Evolutionary conservation across 2,329 filamentous ascomycete genomes (phyloP), one percentile per base, ranked within the genome.

Genomic region (Tricladium varicosporioides): DNA sequence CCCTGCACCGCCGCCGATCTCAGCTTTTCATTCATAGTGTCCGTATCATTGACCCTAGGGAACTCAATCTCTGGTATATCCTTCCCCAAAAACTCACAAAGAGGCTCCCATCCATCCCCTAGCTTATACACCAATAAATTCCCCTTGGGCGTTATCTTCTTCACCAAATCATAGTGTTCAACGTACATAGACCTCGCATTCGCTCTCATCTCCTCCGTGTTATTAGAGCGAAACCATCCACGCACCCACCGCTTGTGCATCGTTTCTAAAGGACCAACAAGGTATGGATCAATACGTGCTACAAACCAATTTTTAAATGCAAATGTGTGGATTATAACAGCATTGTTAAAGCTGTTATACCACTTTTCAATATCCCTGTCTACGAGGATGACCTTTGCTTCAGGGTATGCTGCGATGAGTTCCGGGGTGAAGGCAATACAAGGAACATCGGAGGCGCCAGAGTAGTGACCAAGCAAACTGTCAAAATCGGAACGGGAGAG

Each of bases 401-500:
- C 55, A 10, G 46, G 55, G 18, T 54, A 57, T 1, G 40, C 55
- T 9, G 43, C 31, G 13, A 55, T 40, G 10, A 58, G 16, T 7
- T 55, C 56, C 33, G 44, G 40, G 11, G 42, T 8, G 22, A 58
- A 58, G 7, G 31, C 49, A 16, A 45, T 33, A 8, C 36, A 36
- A 15, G 55, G 55, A 13, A 36, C 48, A 15, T 55, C 48, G 7
- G 43, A 40, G 16, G 48, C 22, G n/a, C 50, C 50, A 11, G 19
- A 43, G 42, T 48, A 56, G 42, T 60, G 22, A 1, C 59, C 53
- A 14, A 62, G 48, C 7, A 62, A n/a, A 14, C 51, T 48, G 42
- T 61, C 56, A 15, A 54, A 63, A 14, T 60, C 53, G 2, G 47
- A 32, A 5, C 51, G 36, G 7, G 33, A 51, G 33, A 57, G 65